These are phyloP conservation scores for Leptographium wingfieldii DNA, from an alignment of 2,329 filamentous ascomycete genomes.

Conservation along the genomic window DNA sequence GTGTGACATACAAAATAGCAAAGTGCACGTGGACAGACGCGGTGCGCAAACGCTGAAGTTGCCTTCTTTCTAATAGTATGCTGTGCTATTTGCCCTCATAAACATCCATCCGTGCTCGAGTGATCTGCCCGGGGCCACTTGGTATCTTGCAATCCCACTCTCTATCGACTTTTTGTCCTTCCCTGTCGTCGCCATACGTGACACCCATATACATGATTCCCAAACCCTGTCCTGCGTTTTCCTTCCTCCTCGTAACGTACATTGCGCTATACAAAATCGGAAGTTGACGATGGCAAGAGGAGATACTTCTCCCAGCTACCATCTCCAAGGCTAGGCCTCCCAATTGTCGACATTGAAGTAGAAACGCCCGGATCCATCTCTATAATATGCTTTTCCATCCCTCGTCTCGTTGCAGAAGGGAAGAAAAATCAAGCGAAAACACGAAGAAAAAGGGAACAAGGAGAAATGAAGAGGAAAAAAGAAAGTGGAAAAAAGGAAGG, in stretches of 20 bases:
- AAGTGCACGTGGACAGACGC: neutral
- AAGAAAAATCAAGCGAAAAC: neutral
- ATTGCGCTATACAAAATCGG: neutral
- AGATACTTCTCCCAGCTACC: neutral
- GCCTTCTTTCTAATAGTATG: neutral
- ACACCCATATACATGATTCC: neutral
- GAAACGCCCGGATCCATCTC: neutral
- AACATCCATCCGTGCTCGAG: neutral
- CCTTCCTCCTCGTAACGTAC: neutral
- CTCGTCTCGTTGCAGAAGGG: neutral
- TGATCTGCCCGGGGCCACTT: neutral
- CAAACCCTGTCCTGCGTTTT: neutral
- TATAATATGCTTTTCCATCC: neutral
- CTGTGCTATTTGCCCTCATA: neutral
- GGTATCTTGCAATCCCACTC: neutral
- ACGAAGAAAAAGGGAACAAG: neutral
- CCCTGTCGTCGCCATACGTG: neutral
- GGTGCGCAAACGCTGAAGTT: neutral
- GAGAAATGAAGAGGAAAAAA: neutral
- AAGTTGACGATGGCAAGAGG: neutral
- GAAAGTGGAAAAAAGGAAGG: neutral
- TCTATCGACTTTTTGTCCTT: neutral
- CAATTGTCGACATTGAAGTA: no score
- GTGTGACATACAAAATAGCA: neutral
- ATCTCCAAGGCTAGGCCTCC: neutral